phyloP scores from a whole-genome alignment of 441 rosid genomes.

The Croton laevigatus region DNA sequence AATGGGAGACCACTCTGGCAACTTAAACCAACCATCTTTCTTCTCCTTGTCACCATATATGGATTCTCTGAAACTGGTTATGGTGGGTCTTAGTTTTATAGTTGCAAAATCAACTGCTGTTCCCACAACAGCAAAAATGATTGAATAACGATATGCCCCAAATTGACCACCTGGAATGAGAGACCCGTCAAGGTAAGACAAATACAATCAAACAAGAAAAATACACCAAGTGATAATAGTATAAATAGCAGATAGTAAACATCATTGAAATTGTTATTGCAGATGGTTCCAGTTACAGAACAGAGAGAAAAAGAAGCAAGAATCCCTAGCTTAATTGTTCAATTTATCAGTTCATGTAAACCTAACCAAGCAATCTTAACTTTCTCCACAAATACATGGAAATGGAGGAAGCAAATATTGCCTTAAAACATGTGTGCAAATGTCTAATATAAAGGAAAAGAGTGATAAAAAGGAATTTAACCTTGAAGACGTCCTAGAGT shows the following conservation, averaged over 20 bases:
- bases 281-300: neutral
- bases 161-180: conserved; percentile 55
- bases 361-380: conserved; percentile 1
- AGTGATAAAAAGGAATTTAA: conserved; percentile 18
- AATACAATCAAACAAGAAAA: neutral
- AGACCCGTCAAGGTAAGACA: no score
- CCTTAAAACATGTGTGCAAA: neutral
- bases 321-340: neutral
- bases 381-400: conserved; percentile 1
- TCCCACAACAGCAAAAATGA: conserved; percentile 60
- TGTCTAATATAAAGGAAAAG: neutral
- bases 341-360: conserved; percentile 4
- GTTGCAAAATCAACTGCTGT: conserved; percentile 55
- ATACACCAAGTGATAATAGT: neutral
- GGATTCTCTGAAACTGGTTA: conserved; percentile 35
- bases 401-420: neutral
- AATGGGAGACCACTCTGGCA: conserved; percentile 90
- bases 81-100: conserved; percentile 44
- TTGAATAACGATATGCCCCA: conserved; percentile 72
- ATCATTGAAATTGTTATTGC: neutral
- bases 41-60: conserved; percentile 20
- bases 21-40: conserved; percentile 40
- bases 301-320: neutral
- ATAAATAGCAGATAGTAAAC: neutral
- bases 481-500: conserved; percentile 89